Evolutionary conservation across 306 rosid species (phyloP), one percentile per base, ranked within the genome.

Genomic region (Lupinus albus): DNA sequence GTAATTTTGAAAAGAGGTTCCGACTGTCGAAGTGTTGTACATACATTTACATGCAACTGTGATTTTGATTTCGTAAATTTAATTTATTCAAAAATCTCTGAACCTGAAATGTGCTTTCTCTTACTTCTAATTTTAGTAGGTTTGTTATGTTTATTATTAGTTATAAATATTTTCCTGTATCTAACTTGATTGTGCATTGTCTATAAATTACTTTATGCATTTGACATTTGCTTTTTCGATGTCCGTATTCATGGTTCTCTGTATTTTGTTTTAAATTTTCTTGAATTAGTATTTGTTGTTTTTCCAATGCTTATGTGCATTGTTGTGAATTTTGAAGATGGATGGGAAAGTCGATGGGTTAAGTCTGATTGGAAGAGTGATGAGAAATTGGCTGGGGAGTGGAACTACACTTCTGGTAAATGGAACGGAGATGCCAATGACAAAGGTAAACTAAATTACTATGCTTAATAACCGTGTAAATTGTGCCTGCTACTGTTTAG

Each of bases 281-380:
- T 25, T 47, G 9, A 44, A 33, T 59, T 5, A 10, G 42, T 42
- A 12, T 32, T 7, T 41, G 8, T 42, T 64, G 0, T 5, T 45
- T 60, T 62, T 21, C 78, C 82, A 10, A 70, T 54, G 49, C 10
- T 70, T 49, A 14, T 55, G n/a, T 68, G 47, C 41, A 32, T 50
- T 77, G 49, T 48, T 57, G 14, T 61, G 56, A 72, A 57, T 79
- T 61, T 18, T 76, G 48, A 33, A 94, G 99, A 86, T 50, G 99
- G 96, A 72, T 94, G 99, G 99, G 96, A 90, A 65, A 88, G 18
- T 11, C 84, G 82, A 20, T 94, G 99, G 99, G 95, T 94, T 61
- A 85, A 82, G 80, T 94, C 99, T 46, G 99, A 90, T 0, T 94
- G 99, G 99, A 94, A 90, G 87, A 88, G 71, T 48, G 99, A 88